These are phyloP conservation scores for Phaeosphaeria sp. DNA, from an alignment of 2,329 filamentous ascomycete genomes.

Conservation along the genomic window DNA sequence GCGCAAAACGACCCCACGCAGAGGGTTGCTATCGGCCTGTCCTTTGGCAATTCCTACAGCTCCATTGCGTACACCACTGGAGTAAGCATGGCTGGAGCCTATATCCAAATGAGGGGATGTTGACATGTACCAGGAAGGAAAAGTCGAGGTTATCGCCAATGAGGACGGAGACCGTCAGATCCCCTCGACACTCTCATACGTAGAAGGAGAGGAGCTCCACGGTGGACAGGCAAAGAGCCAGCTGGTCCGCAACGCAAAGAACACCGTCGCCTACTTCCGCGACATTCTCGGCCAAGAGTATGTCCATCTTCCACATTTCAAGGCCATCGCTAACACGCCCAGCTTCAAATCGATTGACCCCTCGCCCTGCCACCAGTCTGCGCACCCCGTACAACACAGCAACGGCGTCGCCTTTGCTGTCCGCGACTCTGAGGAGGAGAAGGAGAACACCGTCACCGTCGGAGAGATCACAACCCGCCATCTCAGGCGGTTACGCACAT, in stretches of 20 bases:
- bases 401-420: conserved; percentile 81
- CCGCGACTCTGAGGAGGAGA: conserved; percentile 69
- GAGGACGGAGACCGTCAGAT: conserved; percentile 99
- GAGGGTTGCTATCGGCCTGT: conserved; percentile 85
- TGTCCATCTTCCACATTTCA: conserved; percentile 29
- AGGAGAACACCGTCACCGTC: conserved; percentile 73
- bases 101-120: not conserved
- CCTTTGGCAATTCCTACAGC: conserved; percentile 98
- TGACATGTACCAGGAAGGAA: conserved; percentile 71
- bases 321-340: conserved; percentile 26
- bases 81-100: conserved; percentile 47
- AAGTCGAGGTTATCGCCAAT: conserved; percentile 97
- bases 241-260: conserved; percentile 87
- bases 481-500: conserved; percentile 78
- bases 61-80: conserved; percentile 87
- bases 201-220: conserved; percentile 95
- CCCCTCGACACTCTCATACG: conserved; percentile 90
- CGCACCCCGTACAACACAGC: conserved; percentile 80
- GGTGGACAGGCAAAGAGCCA: conserved; percentile 94
- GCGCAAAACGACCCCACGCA: conserved; percentile 59
- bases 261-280: conserved; percentile 95
- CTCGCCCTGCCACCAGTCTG: conserved; percentile 90
- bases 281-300: conserved; percentile 96
- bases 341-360: conserved; percentile 95
- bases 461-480: conserved; percentile 85